Percentiles rank a stretch among this genome's conserved stretches.
phyloP scores from a whole-genome alignment of 148 eudicot species.

The Cornus kousa region DNA sequence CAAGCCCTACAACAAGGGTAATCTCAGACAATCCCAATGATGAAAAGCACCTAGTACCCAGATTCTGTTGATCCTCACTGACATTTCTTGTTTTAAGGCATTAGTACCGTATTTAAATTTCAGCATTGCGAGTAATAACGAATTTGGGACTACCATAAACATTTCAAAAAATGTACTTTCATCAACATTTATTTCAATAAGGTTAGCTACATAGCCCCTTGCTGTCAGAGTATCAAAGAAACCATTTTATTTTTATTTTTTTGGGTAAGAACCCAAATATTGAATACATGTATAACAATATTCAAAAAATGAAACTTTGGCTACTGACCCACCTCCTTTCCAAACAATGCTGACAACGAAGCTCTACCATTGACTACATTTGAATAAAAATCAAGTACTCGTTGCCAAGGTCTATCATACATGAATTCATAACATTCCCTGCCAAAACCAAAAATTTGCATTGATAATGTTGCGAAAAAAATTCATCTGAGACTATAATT shows the following conservation, averaged over 20 bases:
- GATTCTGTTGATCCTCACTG: background rate
- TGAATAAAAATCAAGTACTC: slow-evolving; percentile 57
- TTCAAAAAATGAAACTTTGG: background rate
- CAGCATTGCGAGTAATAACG: background rate
- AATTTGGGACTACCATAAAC: background rate
- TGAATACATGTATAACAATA: background rate
- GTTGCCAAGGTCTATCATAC: slow-evolving; percentile 76
- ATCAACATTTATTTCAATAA: background rate
- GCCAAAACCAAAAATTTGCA: background rate
- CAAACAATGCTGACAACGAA: slow-evolving; percentile 50
- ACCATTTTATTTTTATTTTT: too few species aligned
- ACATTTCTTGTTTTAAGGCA: background rate
- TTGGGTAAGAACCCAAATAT: background rate
- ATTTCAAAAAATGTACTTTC: background rate
- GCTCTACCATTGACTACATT: slow-evolving; percentile 48
- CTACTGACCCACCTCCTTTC: slow-evolving; percentile 37
- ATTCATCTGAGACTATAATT: background rate
- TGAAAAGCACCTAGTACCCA: background rate
- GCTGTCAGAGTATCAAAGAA: background rate
- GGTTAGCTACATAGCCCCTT: background rate
- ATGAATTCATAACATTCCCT: slow-evolving; percentile 81
- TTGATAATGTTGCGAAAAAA: background rate
- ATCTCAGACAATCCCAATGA: background rate
- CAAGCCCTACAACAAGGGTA: too few species aligned
- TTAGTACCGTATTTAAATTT: background rate